Base-by-base conservation (phyloP, 805 yeast species). In the Cephaloascus albidus region DNA sequence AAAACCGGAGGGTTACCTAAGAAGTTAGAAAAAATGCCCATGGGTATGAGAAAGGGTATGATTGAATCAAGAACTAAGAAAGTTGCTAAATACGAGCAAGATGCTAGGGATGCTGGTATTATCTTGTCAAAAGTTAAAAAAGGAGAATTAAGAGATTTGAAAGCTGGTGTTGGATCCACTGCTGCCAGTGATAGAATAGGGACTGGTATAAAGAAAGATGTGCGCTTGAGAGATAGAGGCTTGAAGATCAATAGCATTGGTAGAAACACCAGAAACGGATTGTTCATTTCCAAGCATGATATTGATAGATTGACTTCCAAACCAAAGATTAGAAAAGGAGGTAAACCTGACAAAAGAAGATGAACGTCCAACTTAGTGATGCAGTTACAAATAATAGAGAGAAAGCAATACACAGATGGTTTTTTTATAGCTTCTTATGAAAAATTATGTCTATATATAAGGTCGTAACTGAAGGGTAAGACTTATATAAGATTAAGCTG, bases 81-180 rank as follows among this genome's bases (percentile, higher is more conserved):
- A 45, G 73, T 76, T 16, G 54, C 62, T 18, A 73, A 73, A 49
- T 76, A 68, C 51, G 95, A 85, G 55, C 64, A 70, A 38, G 88
- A 85, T 38, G 97, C 98, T 5, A 72, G 67, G 44, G 90, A 90
- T 16, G 95, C 94, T 4, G 97, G 97, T 12, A 85, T 90, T 40
- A 72, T 93, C n/a, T 63, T 90, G 34, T 78, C 95, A 3, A 79
- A 74, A 50, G 78, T 71, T 20, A 70, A 68, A 49, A 81, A 78
- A 58, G 89, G 87, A 4, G 76, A 81, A 44, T 64, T 81, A 40
- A 67, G 93, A 50, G 65, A 65, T 40, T 52, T 75, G 45, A 68
- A 73, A 46, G 61, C 68, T 36, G 85, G 81, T 37, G 63, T 65
- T 40, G 78, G 80, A 5, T 69, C 70, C 15, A 72, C 78, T 12